These are phyloP conservation scores for Lippia alba DNA, from an alignment of 305 asterid genomes.

Conservation along the genomic window DNA sequence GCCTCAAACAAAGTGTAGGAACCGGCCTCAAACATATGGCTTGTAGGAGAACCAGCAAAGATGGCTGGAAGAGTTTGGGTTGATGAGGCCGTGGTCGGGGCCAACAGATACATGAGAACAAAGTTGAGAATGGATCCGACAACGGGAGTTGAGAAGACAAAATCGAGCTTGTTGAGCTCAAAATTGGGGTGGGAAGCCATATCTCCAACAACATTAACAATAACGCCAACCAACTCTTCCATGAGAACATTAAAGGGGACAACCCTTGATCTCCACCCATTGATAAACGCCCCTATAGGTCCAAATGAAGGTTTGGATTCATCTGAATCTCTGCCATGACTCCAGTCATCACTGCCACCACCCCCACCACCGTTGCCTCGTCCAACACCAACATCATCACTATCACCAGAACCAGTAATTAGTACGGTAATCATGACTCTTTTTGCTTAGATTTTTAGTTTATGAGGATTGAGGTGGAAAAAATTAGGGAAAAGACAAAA, in stretches of 20 bases:
- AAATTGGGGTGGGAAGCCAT: constrained; percentile 3
- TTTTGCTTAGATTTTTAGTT: no score
- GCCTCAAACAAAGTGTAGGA: neutral
- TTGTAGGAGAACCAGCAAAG: neutral
- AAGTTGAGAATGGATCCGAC: neutral
- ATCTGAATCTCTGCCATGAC: neutral
- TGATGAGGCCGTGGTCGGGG: neutral
- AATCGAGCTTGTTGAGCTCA: neutral
- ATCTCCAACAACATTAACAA: neutral
- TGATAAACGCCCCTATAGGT: neutral
- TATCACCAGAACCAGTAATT: neutral
- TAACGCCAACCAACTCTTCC: constrained; percentile 1
- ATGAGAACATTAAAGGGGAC: constrained; percentile 4
- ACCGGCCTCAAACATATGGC: constrained; percentile 5
- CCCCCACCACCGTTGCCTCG: neutral
- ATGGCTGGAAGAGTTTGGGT: neutral
- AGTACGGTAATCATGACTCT: no score
- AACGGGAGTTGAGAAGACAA: neutral
- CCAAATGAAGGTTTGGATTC: constrained; percentile 4
- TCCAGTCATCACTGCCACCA: neutral
- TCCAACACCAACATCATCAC: neutral
- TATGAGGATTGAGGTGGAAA: no score
- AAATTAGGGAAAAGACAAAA: no score
- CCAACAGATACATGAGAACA: neutral
- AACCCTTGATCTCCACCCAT: constrained; percentile 7